These are phyloP conservation scores for Aspergillus flavus DNA, from an alignment of 2,329 filamentous ascomycete species.

Conservation along the genomic window DNA sequence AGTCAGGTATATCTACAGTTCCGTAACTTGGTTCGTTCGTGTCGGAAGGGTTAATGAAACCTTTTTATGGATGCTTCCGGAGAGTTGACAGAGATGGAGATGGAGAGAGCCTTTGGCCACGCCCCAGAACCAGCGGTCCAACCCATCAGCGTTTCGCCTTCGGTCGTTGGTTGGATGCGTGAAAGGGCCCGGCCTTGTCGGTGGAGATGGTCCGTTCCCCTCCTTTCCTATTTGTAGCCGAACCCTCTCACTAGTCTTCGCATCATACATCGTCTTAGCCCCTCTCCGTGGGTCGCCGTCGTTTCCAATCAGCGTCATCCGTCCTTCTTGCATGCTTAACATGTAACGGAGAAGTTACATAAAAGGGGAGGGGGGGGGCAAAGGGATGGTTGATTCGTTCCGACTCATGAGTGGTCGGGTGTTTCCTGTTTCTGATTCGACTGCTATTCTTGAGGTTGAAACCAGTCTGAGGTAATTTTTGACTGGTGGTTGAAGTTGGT, in stretches of 20 bases:
- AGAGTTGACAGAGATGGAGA: background rate
- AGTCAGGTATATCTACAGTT: background rate
- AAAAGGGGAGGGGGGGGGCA: background rate
- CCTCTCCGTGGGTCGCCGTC: background rate
- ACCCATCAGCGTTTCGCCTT: conserved; percentile 1
- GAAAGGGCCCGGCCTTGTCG: conserved; percentile 10
- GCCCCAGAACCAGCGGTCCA: conserved; percentile 3
- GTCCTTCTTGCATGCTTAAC: conserved; percentile 8
- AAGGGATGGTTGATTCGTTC: conserved; percentile 3
- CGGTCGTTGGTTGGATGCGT: background rate
- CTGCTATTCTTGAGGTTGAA: background rate
- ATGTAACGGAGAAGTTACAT: conserved; percentile 16
- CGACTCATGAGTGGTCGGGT: background rate
- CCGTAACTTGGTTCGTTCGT: background rate
- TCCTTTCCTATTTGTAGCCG: conserved; percentile 26
- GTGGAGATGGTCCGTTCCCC: conserved; percentile 12
- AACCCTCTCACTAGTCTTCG: conserved; percentile 22
- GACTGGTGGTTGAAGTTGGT: background rate
- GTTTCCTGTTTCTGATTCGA: background rate
- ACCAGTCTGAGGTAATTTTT: conserved; percentile 6
- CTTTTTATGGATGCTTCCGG: background rate
- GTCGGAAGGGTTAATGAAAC: background rate
- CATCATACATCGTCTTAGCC: conserved; percentile 24
- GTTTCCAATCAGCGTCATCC: background rate
- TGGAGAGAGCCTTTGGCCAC: background rate